Conservation (phyloP, 23 red algal genomes). For the Gracilaria vermiculophylla region DNA sequence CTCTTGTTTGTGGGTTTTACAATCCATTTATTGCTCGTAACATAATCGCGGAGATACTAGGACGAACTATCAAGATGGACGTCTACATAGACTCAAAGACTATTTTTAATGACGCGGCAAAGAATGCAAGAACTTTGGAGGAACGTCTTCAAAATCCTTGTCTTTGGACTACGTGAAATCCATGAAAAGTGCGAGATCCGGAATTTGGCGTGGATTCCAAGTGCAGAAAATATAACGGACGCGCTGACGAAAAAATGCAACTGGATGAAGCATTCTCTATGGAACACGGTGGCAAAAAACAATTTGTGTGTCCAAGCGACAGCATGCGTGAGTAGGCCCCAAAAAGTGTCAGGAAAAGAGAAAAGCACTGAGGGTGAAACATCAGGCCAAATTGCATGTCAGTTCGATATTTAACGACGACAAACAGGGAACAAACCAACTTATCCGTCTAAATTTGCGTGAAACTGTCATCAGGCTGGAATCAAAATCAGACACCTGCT, state of each 20-base stretch:
- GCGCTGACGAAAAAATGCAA: not conserved
- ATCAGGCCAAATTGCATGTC: too few relatives aligned
- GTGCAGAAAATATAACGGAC: not conserved
- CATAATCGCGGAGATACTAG: not conserved
- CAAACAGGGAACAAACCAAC: too few relatives aligned
- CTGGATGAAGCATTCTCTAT: not conserved
- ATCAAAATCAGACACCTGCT: too few relatives aligned
- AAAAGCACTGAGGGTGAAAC: too few relatives aligned
- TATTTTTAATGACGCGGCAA: conserved; percentile 39
- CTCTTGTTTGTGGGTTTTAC: conserved; percentile 16
- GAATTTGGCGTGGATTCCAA: conserved; percentile 11
- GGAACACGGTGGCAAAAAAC: not conserved
- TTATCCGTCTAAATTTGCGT: too few relatives aligned
- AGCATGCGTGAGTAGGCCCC: too few relatives aligned
- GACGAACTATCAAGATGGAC: too few relatives aligned
- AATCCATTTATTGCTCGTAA: conserved; percentile 26
- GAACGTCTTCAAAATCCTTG: conserved; percentile 35
- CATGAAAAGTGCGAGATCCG: conserved; percentile 15
- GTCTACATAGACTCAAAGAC: conserved; percentile 28
- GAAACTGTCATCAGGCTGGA: too few relatives aligned
- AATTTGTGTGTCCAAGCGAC: not conserved
- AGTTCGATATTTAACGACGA: too few relatives aligned
- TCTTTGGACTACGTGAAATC: conserved; percentile 16
- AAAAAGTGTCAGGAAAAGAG: too few relatives aligned
- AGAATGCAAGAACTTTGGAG: conserved; percentile 5